Percentiles rank a stretch among this genome's conserved stretches.
Evolutionary conservation across 768 basidiomycete species (phyloP).

Genomic region (Pholiota conissans): DNA sequence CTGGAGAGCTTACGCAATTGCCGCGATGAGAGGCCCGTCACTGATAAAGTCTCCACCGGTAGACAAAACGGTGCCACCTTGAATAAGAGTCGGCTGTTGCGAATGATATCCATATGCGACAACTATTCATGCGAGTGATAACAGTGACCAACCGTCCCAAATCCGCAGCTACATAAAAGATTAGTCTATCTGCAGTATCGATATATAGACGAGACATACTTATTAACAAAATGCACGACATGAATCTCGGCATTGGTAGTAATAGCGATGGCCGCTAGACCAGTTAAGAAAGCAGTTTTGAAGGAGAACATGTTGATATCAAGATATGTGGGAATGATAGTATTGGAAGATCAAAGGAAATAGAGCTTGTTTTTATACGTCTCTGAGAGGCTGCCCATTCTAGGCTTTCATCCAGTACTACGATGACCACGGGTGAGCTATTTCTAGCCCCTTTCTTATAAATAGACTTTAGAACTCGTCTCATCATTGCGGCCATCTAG

Average conservation of each 20-base stretch:
- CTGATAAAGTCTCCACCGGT: slow-evolving; percentile 25
- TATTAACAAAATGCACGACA: slow-evolving; percentile 43
- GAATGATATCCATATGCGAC: not conserved
- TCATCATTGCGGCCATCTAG: no score
- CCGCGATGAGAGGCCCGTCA: slow-evolving; percentile 26
- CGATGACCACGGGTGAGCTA: no score
- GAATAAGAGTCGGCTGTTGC: slow-evolving; percentile 25
- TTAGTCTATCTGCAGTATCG: not conserved
- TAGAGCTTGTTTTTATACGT: no score
- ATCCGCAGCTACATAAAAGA: not conserved
- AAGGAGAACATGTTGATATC: slow-evolving; percentile 1
- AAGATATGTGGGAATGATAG: no score
- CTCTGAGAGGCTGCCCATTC: no score
- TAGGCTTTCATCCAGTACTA: no score
- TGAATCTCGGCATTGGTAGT: slow-evolving; percentile 41
- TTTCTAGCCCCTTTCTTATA: no score
- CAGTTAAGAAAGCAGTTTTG: not conserved
- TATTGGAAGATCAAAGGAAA: no score
- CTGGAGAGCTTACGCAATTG: slow-evolving; percentile 22
- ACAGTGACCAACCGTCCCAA: slow-evolving; percentile 5
- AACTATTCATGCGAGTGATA: not conserved
- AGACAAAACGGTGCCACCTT: slow-evolving; percentile 23
- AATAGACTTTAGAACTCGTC: no score
- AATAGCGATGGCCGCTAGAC: not conserved
- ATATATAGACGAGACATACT: slow-evolving; percentile 22